Evolutionary conservation across 2,329 filamentous ascomycete genomes (phyloP).

Genomic region (Neofusicoccum sp.): DNA sequence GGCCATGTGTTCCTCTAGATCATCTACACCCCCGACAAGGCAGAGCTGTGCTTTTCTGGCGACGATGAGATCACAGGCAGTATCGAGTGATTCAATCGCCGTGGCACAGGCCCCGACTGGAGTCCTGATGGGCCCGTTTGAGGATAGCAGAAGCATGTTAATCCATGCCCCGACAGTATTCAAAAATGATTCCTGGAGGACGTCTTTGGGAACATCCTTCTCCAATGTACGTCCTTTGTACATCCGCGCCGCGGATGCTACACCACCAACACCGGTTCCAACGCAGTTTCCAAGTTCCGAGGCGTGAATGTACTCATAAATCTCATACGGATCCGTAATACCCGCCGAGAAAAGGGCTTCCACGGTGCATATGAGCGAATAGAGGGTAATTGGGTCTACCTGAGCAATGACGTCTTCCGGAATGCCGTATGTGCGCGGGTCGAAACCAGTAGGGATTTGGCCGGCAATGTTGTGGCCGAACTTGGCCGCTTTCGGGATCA

Average conservation of each 20-base stretch:
- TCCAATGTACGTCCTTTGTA: conserved; percentile 33
- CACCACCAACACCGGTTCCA: conserved; percentile 34
- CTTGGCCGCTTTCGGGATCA: conserved; percentile 32
- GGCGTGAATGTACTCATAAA: conserved; percentile 36
- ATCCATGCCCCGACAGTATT: conserved; percentile 40
- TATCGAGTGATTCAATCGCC: conserved; percentile 37
- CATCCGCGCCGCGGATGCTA: conserved; percentile 28
- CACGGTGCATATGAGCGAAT: conserved; percentile 30
- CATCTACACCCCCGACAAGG: conserved; percentile 38
- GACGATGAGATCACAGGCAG: conserved; percentile 23
- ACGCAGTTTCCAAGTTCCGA: conserved; percentile 38
- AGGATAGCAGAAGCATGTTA: conserved; percentile 41
- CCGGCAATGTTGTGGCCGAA: conserved; percentile 33
- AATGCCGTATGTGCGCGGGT: conserved; percentile 36
- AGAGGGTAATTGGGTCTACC: conserved; percentile 37
- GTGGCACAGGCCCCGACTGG: conserved; percentile 42
- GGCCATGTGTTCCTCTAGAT: conserved; percentile 32
- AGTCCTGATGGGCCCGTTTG: conserved; percentile 36
- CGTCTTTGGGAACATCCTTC: conserved; percentile 32
- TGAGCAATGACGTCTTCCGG: conserved; percentile 36
- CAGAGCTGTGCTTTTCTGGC: conserved; percentile 26
- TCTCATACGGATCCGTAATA: conserved; percentile 33
- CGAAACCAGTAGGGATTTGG: conserved; percentile 39
- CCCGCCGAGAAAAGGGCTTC: conserved; percentile 38
- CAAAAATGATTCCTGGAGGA: conserved; percentile 37